Conservation (phyloP, 1,284 basidiomycete species). For the Grifola frondosa region DNA sequence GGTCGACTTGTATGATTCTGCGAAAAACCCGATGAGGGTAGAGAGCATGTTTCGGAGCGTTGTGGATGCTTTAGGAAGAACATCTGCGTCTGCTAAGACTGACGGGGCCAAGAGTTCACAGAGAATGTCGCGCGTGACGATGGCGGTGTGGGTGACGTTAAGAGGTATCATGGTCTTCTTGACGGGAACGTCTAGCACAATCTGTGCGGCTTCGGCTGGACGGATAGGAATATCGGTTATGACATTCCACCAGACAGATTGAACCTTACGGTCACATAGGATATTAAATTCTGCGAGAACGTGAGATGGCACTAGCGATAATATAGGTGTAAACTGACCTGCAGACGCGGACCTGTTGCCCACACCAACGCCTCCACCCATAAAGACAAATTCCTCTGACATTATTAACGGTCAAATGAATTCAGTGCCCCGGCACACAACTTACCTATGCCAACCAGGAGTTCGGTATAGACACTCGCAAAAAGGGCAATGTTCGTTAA, state of each 20-base stretch:
- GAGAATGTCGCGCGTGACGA: constrained; percentile 60
- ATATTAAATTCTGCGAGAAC: constrained; percentile 72
- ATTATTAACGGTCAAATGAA: background rate
- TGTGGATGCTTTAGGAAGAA: constrained; percentile 45
- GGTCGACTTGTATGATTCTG: constrained; percentile 61
- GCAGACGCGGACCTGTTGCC: constrained; percentile 78
- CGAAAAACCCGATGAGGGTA: constrained; percentile 72
- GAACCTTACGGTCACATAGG: constrained; percentile 68
- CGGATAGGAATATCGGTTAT: constrained; percentile 2
- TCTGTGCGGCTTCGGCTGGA: constrained; percentile 78
- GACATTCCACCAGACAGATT: background rate
- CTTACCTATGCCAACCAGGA: constrained; percentile 56
- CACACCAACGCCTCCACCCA: constrained; percentile 86
- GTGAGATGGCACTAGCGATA: constrained; percentile 1
- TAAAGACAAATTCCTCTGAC: constrained; percentile 76
- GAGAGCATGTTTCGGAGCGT: constrained; percentile 71
- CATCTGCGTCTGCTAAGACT: constrained; percentile 7
- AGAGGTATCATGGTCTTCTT: constrained; percentile 74
- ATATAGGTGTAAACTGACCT: constrained; percentile 37
- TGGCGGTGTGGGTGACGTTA: constrained; percentile 82
- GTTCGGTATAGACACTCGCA: constrained; percentile 65
- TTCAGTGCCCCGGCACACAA: background rate
- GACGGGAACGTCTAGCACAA: constrained; percentile 63
- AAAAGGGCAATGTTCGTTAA: constrained; percentile 87
- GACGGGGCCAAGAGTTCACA: constrained; percentile 46